phyloP scores from a whole-genome alignment of 495 filamentous ascomycete genomes.

The Bathelium albidoporum region DNA sequence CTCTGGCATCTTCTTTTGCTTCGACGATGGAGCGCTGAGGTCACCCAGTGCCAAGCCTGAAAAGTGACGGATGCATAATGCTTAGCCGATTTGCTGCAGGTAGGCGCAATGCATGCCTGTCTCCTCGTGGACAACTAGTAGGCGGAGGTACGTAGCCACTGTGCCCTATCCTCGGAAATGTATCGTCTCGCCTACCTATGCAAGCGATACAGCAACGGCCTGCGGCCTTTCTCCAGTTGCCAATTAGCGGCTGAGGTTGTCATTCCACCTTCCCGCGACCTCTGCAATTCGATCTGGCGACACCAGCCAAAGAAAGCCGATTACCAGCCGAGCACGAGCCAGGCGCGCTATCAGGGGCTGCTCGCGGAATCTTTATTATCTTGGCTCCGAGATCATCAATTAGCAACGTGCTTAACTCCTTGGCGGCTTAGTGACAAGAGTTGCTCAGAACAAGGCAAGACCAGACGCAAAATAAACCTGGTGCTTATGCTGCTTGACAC shows the following conservation, averaged over 20 bases:
- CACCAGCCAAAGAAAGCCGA: background rate
- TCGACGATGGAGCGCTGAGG: too few species aligned
- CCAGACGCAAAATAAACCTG: too few species aligned
- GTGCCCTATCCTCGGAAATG: background rate
- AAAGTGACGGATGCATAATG: background rate
- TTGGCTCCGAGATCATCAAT: background rate
- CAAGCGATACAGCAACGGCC: background rate
- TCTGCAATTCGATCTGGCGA: background rate
- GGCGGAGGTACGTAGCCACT: conserved; percentile 1
- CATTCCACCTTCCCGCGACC: background rate
- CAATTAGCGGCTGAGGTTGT: background rate
- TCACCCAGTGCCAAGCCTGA: too few species aligned
- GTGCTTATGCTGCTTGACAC: background rate
- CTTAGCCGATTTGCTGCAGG: background rate
- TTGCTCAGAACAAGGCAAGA: background rate
- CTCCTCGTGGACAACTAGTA: background rate
- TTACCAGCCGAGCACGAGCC: background rate
- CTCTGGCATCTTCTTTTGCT: too few species aligned
- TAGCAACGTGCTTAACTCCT: background rate
- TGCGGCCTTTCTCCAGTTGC: background rate
- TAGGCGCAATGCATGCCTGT: background rate
- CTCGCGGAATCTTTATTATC: background rate
- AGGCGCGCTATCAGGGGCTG: background rate
- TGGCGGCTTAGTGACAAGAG: background rate
- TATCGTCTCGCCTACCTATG: background rate